These are phyloP conservation scores for Diaporthe velutina DNA, from an alignment of 2,329 filamentous ascomycete genomes.

Conservation along the genomic window DNA sequence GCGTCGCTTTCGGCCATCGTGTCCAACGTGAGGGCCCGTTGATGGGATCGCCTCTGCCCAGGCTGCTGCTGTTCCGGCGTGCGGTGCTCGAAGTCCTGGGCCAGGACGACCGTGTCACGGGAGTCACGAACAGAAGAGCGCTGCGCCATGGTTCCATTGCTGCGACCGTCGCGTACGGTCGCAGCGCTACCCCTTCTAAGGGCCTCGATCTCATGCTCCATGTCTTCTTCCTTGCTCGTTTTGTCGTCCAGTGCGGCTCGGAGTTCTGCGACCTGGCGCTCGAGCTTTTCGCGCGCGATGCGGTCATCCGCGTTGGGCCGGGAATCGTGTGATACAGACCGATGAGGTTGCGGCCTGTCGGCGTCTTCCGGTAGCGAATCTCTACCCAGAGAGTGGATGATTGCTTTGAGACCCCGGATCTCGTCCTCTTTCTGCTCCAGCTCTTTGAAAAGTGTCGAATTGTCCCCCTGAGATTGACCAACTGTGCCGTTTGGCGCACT, in stretches of 20 bases:
- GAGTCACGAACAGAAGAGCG: constrained; percentile 75
- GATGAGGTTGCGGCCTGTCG: constrained; percentile 51
- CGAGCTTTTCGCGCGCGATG: constrained; percentile 75
- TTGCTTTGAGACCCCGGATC: constrained; percentile 95
- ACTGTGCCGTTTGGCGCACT: constrained; percentile 65
- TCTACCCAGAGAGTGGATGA: constrained; percentile 94
- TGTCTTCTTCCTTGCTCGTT: constrained; percentile 81
- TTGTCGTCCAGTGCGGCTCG: constrained; percentile 81
- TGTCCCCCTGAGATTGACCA: constrained; percentile 53
- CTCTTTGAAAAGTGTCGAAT: constrained; percentile 74
- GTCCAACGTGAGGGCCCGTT: constrained; percentile 69
- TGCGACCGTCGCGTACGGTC: constrained; percentile 54
- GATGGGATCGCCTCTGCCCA: constrained; percentile 53
- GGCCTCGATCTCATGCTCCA: constrained; percentile 83
- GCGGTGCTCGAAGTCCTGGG: constrained; percentile 61
- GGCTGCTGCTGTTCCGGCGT: constrained; percentile 58
- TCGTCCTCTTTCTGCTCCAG: constrained; percentile 96
- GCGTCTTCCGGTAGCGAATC: constrained; percentile 69
- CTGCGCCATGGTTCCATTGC: constrained; percentile 64
- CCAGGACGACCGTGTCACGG: constrained; percentile 73
- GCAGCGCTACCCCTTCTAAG: constrained; percentile 63
- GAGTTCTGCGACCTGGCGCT: constrained; percentile 84
- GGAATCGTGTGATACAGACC: constrained; percentile 53
- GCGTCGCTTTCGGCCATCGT: constrained; percentile 79
- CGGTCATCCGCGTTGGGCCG: constrained; percentile 68